A percentile compares a stretch with the other conserved stretches of the same genome.
Evolutionary conservation across 106 monocot species (phyloP).

Genomic region (Ottelia alismoides): DNA sequence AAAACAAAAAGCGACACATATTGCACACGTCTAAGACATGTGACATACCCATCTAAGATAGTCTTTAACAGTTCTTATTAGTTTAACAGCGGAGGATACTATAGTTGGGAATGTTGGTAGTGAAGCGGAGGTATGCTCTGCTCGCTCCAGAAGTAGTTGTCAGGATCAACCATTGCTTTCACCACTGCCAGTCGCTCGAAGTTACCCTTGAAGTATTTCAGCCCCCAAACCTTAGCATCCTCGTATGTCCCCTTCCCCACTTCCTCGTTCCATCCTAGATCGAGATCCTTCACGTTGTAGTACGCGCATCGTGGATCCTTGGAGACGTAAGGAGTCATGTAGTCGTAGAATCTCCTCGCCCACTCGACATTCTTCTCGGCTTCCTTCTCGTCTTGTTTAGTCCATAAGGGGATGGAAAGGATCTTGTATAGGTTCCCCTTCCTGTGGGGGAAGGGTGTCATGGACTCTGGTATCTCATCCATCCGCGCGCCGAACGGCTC

Average conservation of each 20-base stretch:
- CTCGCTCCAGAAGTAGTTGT: slow-evolving; percentile 21
- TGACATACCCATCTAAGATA: too few relatives aligned
- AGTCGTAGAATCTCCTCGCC: not conserved
- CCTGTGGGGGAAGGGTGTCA: slow-evolving; percentile 27
- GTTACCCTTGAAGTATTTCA: slow-evolving; percentile 25
- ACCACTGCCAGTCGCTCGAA: slow-evolving; percentile 16
- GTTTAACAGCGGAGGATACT: too few relatives aligned
- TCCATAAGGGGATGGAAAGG: slow-evolving; percentile 15
- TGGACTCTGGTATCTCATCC: slow-evolving; percentile 3
- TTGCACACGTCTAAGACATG: too few relatives aligned
- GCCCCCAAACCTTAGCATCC: slow-evolving; percentile 21
- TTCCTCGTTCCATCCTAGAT: slow-evolving; percentile 7
- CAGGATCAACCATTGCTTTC: slow-evolving; percentile 16
- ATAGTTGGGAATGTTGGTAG: too few relatives aligned
- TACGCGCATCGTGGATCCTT: slow-evolving; percentile 15
- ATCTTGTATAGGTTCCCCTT: slow-evolving; percentile 19
- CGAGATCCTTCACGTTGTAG: slow-evolving; percentile 7
- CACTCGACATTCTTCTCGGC: slow-evolving; percentile 8
- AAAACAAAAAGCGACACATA: too few relatives aligned
- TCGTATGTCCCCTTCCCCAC: not conserved
- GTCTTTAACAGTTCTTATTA: too few relatives aligned
- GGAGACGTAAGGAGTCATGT: slow-evolving; percentile 16
- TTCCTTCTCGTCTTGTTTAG: not conserved
- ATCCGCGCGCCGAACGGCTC: slow-evolving; percentile 15
- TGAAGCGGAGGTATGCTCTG: slow-evolving; percentile 24